Percentiles rank a stretch among this genome's conserved stretches.
Evolutionary conservation across 2,329 filamentous ascomycete species (phyloP).

Genomic region (Fusarium sarcochroum): DNA sequence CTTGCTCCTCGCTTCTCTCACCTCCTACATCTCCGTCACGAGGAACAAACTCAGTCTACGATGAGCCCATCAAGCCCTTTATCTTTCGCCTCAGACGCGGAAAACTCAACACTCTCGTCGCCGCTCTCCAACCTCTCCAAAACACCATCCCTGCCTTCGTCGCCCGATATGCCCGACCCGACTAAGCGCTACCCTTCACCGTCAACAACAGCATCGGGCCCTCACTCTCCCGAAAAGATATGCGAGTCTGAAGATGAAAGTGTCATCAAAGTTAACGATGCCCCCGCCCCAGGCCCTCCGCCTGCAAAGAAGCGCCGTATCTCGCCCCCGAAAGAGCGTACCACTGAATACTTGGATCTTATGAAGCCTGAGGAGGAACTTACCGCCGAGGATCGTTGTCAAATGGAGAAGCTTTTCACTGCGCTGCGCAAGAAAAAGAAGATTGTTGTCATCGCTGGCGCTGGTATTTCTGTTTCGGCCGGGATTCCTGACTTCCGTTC

Average conservation of each 20-base stretch:
- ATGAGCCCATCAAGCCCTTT: constrained; percentile 51
- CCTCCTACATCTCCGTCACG: constrained; percentile 13
- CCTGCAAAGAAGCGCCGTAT: constrained; percentile 83
- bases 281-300: constrained; percentile 68
- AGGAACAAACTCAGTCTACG: constrained; percentile 27
- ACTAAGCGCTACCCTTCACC: constrained; percentile 68
- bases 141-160: constrained; percentile 66
- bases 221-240: constrained; percentile 65
- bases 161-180: constrained; percentile 58
- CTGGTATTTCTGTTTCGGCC: constrained; percentile 96
- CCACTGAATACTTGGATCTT: constrained; percentile 86
- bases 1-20: constrained; percentile 28
- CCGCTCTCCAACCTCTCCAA: constrained; percentile 68
- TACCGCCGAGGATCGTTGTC: constrained; percentile 58
- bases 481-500: constrained; percentile 98
- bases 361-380: constrained; percentile 64
- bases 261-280: constrained; percentile 45
- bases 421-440: constrained; percentile 91
- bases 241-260: constrained; percentile 56
- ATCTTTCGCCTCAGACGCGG: constrained; percentile 52
- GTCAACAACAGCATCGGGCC: constrained; percentile 63
- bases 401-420: constrained; percentile 80
- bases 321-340: constrained; percentile 73
- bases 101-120: constrained; percentile 62
- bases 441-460: constrained; percentile 96